Evolutionary conservation across 345 rosid genomes (phyloP), one percentile per base, ranked within the genome.

Genomic region (Carallia pectinifolia): DNA sequence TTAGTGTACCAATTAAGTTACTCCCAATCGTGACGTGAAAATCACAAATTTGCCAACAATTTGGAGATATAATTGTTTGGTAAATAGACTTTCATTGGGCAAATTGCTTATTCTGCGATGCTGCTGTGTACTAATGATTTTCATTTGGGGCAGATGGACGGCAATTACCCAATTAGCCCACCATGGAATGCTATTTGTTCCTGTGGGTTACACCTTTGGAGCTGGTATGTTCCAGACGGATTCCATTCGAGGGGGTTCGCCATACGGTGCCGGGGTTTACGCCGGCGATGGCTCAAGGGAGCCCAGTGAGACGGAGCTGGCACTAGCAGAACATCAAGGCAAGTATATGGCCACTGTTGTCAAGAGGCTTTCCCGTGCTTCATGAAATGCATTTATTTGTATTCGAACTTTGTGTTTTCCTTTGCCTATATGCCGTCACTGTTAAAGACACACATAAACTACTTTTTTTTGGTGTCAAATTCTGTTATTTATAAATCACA

Each of bases 121-220:
- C 47, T 40, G 47, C 47, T 40, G 47, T 8, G 34, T 40, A 40
- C 47, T 40, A 40, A 40, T 40, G 12, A 9, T 40, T 12, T 7
- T 7, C 47, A 40, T 8, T 40, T 40, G 47, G 47, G 47, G 19
- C 74, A 90, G 94, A 37, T 89, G 92, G 89, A 89, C 90, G 38
- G 89, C 92, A 44, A 85, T 90, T 62, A 87, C 97, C 50, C 97
- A 89, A 65, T 84, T 90, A 9, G 90, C 80, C 44, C 92, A 88
- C 80, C 97, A 90, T 39, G 97, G 94, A 62, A 90, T 90, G 97
- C 75, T 90, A n/a, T 87, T 85, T 36, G 92, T 90, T 58, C 97
- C 97, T 2, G 83, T 88, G 68, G 96, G 96, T 6, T 88, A 90
- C 83, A 88, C 96, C 44, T 87, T 89, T 44, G 92, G 94, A 62